A percentile compares a stretch with the other conserved stretches of the same genome.
Evolutionary conservation across 441 rosid species (phyloP).

Genomic region (Omphalea diandra): DNA sequence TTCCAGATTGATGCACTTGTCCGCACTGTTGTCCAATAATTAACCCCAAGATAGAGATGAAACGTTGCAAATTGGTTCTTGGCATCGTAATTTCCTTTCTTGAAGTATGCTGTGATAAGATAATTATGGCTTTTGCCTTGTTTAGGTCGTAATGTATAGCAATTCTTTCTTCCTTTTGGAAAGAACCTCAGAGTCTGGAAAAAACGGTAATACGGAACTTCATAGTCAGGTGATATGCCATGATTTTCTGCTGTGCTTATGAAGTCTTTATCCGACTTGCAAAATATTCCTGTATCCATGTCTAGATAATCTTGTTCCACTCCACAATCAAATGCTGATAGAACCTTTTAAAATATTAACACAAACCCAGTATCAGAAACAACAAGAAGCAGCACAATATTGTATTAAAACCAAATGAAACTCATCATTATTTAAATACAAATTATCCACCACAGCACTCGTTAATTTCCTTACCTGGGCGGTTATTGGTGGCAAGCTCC

Average conservation of each 20-base stretch:
- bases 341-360: slow-evolving; percentile 13
- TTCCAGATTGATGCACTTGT: accelerated
- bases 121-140: slow-evolving; percentile 22
- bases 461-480: neutral
- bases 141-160: slow-evolving; percentile 25
- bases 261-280: slow-evolving; percentile 20
- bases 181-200: slow-evolving; percentile 24
- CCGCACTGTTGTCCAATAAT: slow-evolving; percentile 8
- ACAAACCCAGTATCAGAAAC: neutral
- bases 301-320: slow-evolving; percentile 24
- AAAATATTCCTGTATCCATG: slow-evolving; percentile 14
- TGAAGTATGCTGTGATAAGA: slow-evolving; percentile 16
- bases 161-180: slow-evolving; percentile 32
- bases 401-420: too few species aligned
- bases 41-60: slow-evolving; percentile 25
- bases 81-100: slow-evolving; percentile 32
- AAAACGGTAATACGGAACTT: neutral
- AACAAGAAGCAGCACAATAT: neutral
- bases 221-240: neutral
- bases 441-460: too few species aligned
- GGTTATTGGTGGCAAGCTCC: neutral
- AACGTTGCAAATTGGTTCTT: slow-evolving; percentile 19
- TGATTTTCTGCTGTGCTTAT: slow-evolving; percentile 15
- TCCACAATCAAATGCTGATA: slow-evolving; percentile 36
- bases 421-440: too few species aligned